Percentiles rank a stretch among this genome's conserved stretches.
Evolutionary conservation across 2,329 filamentous ascomycete genomes (phyloP).

Genomic region (Fusarium drepaniforme): DNA sequence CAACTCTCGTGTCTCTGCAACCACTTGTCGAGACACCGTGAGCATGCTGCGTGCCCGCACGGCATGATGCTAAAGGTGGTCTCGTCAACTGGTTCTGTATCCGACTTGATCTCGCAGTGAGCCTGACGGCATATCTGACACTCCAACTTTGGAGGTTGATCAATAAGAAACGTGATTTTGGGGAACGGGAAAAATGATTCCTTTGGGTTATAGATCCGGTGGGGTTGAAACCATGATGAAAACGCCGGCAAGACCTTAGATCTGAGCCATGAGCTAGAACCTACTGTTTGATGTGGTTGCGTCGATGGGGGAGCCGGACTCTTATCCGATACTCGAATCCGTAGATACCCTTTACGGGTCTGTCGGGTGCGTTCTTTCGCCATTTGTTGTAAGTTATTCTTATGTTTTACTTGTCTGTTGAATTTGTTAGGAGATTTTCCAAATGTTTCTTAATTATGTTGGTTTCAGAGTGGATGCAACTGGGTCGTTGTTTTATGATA

Average conservation of each 20-base stretch:
- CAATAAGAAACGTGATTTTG: slow-evolving; percentile 45
- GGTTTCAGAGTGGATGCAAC: background rate
- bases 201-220: slow-evolving; percentile 30
- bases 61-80: slow-evolving; percentile 48
- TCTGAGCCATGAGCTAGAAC: slow-evolving; percentile 15
- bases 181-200: slow-evolving; percentile 45
- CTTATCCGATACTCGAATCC: slow-evolving; percentile 15
- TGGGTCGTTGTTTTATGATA: background rate
- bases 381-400: slow-evolving; percentile 2
- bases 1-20: slow-evolving; percentile 41
- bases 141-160: slow-evolving; percentile 36
- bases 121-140: slow-evolving; percentile 45
- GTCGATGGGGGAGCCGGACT: background rate
- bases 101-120: slow-evolving; percentile 32
- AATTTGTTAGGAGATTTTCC: background rate
- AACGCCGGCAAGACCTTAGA: slow-evolving; percentile 17
- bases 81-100: slow-evolving; percentile 20
- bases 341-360: slow-evolving; percentile 17
- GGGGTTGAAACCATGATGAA: slow-evolving; percentile 33
- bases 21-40: slow-evolving; percentile 46
- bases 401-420: background rate
- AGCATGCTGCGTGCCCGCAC: slow-evolving; percentile 52
- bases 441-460: background rate
- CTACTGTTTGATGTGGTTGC: background rate
- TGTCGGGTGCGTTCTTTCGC: background rate